A percentile compares a stretch with the other conserved stretches of the same genome.
Conservation (phyloP, 768 basidiomycete species). For the Daedaleopsis nitida region DNA sequence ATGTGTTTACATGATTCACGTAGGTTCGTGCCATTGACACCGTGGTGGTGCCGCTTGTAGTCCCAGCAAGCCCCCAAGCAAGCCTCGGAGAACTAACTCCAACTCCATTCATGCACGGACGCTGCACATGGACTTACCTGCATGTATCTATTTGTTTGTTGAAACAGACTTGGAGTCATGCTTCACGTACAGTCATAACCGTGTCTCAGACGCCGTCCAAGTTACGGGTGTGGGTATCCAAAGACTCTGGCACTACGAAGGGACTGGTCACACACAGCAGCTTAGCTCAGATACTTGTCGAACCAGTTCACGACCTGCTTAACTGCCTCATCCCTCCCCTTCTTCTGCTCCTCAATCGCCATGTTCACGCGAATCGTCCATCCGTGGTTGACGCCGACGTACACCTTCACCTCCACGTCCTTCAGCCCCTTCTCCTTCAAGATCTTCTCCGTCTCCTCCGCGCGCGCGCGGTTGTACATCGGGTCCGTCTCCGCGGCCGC, state of each 20-base stretch:
- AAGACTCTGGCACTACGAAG: not conserved
- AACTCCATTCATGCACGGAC: not conserved
- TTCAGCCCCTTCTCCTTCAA: slow-evolving; percentile 13
- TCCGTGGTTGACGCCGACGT: slow-evolving; percentile 23
- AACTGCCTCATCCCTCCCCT: slow-evolving; percentile 23
- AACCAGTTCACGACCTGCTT: slow-evolving; percentile 21
- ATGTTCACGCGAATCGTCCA: slow-evolving; percentile 21
- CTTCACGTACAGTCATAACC: not conserved
- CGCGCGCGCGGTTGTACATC: slow-evolving; percentile 7
- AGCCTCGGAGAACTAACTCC: slow-evolving; percentile 11
- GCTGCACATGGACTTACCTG: slow-evolving; percentile 2
- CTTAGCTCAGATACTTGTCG: slow-evolving; percentile 10
- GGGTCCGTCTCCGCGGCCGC: slow-evolving; percentile 15
- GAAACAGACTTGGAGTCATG: not conserved
- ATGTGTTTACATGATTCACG: not conserved
- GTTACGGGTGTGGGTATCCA: not conserved
- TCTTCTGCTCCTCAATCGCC: slow-evolving; percentile 18
- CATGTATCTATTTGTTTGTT: slow-evolving; percentile 12
- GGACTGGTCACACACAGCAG: too few species aligned
- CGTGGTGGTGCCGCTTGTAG: not conserved
- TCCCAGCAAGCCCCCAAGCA: slow-evolving; percentile 22
- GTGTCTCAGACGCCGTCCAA: too few species aligned
- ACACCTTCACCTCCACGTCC: slow-evolving; percentile 22
- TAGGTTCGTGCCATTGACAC: not conserved
- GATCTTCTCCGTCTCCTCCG: slow-evolving; percentile 18